These are phyloP conservation scores for Prunella vulgaris DNA, from an alignment of 257 asterid genomes.

Conservation along the genomic window DNA sequence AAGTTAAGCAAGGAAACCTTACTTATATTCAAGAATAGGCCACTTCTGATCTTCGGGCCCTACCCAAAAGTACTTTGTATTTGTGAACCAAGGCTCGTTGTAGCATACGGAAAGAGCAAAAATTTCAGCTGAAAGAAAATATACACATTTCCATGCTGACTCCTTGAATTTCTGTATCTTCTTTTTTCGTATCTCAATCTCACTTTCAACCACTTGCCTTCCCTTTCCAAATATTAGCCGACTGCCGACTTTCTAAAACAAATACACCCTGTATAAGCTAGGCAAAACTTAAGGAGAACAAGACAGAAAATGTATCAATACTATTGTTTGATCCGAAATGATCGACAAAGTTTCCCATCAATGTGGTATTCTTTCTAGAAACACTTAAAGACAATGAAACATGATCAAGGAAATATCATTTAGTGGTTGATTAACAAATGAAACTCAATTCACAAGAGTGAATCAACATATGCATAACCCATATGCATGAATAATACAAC, in stretches of 20 bases:
- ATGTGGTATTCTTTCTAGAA: no score
- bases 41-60: constrained; percentile 88
- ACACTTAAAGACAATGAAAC: no score
- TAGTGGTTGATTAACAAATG: background rate
- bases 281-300: constrained; percentile 4
- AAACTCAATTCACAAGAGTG: background rate
- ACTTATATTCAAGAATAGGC: constrained; percentile 92
- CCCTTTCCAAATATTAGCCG: constrained; percentile 73
- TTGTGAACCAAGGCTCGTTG: constrained; percentile 86
- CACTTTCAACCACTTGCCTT: constrained; percentile 37
- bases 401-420: background rate
- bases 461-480: background rate
- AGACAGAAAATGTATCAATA: background rate
- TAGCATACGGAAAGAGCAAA: constrained; percentile 73
- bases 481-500: background rate
- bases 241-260: constrained; percentile 65
- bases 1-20: constrained; percentile 24
- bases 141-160: constrained; percentile 95
- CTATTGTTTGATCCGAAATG: background rate
- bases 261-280: constrained; percentile 17
- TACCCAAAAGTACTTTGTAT: constrained; percentile 72
- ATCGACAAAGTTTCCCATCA: no score
- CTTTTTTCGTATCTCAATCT: constrained; percentile 53
- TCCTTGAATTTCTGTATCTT: constrained; percentile 85
- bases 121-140: constrained; percentile 83